Evolutionary conservation across 495 filamentous ascomycete genomes (phyloP).

Genomic region (Penicillium robsamsonii): DNA sequence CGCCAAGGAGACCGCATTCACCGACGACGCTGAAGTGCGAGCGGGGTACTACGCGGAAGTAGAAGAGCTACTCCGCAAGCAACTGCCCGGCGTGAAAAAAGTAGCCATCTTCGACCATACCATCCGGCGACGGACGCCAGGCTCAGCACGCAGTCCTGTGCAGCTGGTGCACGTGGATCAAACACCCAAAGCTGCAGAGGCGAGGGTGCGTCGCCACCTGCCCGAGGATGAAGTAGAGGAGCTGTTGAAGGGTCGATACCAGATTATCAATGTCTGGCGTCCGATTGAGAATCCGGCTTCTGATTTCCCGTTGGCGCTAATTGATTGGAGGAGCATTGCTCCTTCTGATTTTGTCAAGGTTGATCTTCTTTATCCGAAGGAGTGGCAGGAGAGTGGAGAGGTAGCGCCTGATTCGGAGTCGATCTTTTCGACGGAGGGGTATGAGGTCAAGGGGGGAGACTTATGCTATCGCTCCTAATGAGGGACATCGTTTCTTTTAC

Average conservation of each 20-base stretch:
- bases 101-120: slow-evolving; percentile 88
- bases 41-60: slow-evolving; percentile 78
- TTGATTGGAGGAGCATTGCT: slow-evolving; percentile 55
- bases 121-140: slow-evolving; percentile 60
- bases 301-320: slow-evolving; percentile 67
- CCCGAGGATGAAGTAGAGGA: slow-evolving; percentile 54
- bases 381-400: slow-evolving; percentile 68
- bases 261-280: slow-evolving; percentile 89
- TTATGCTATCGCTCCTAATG: slow-evolving; percentile 13
- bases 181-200: slow-evolving; percentile 56
- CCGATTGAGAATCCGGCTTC: slow-evolving; percentile 71
- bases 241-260: slow-evolving; percentile 61
- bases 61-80: slow-evolving; percentile 58
- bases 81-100: slow-evolving; percentile 59
- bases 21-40: slow-evolving; percentile 57
- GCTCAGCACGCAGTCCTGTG: slow-evolving; percentile 61
- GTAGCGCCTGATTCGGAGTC: slow-evolving; percentile 58
- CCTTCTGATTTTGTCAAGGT: slow-evolving; percentile 67
- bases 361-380: slow-evolving; percentile 69
- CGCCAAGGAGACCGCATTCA: slow-evolving; percentile 11
- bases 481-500: slow-evolving; percentile 14
- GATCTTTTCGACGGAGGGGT: slow-evolving; percentile 72
- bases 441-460: slow-evolving; percentile 26
- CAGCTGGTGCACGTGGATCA: slow-evolving; percentile 79
- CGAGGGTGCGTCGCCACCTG: slow-evolving; percentile 63